Evolutionary conservation across 1,139 yeast species (phyloP), one percentile per base, ranked within the genome.

Genomic region (Pichia norvegensis): DNA sequence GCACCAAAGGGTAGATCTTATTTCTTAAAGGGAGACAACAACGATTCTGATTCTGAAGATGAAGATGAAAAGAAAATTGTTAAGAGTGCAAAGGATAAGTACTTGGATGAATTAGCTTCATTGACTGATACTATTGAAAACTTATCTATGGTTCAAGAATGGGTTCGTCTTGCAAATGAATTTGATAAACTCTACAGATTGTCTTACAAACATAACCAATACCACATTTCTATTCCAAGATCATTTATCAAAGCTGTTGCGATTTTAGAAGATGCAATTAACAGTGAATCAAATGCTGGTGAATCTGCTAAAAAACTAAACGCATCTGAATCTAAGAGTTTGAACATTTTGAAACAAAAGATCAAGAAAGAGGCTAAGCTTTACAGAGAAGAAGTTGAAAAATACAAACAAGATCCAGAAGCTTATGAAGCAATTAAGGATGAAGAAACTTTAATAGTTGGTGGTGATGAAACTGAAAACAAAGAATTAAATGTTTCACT

Each of bases 31-130:
- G 74, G 77, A 20, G 74, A 60, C 42, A 81, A 74, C 51, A 64
- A 69, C 45, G 84, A 76, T 52, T 65, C 72, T 41, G 81, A 76
- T 49, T 63, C 68, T 50, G 81, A 76, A 46, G 41, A 43, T 31
- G 81, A 74, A 52, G 86, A 80, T 51, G 81, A 79, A 54, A 83
- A 81, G 65, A 85, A 83, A 60, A 87, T 88, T 42, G 97, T 92
- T 57, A 90, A 85, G 68, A 81, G 94, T 50, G 96, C 97, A 48
- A 87, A 85, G 69, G 97, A 90, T 56, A 94, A 90, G 69, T 74
- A 90, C 52, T 65, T 87, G 55, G 97, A 88, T 63, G 98, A 92
- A 66, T 77, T 92, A 70, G 82, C 78, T 57, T 73, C 73, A 33
- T 68, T 78, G 37, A 76, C 83, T 58, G 84, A 79, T 60, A 72